phyloP scores from a whole-genome alignment of 306 rosid species.

The Vigna mungo region DNA sequence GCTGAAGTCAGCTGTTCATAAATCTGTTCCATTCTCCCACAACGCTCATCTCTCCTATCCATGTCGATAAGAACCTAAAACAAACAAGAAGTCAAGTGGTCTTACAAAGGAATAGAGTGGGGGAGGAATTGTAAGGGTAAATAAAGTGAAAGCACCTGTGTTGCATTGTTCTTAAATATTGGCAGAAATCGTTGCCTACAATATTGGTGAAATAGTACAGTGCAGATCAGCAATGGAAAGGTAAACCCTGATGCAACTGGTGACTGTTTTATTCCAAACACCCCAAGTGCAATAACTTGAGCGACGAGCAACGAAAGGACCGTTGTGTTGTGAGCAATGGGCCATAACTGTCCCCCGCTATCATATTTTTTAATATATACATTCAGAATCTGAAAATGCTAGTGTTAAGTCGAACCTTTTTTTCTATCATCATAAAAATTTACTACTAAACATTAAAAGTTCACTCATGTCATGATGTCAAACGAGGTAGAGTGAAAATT shows the following conservation, averaged over 20 bases:
- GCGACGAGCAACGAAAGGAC: constrained; percentile 71
- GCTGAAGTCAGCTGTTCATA: constrained; percentile 63
- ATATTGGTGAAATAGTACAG: constrained; percentile 79
- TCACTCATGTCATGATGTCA: neutral
- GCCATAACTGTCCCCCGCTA: constrained; percentile 84
- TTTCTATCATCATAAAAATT: neutral
- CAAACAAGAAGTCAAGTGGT: constrained; percentile 20
- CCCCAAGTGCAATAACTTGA: constrained; percentile 89
- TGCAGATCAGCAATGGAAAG: constrained; percentile 71
- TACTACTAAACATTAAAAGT: neutral
- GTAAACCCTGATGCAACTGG: constrained; percentile 81
- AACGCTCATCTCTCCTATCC: constrained; percentile 76
- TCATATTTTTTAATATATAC: constrained; percentile 78
- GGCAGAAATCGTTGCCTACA: constrained; percentile 89
- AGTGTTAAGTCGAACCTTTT: constrained; percentile 2
- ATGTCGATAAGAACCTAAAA: constrained; percentile 76
- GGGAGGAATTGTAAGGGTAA: neutral
- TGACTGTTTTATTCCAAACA: constrained; percentile 77
- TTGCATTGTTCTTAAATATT: constrained; percentile 58
- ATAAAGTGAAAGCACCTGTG: constrained; percentile 68
- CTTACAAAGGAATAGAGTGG: constrained; percentile 7
- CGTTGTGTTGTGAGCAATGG: constrained; percentile 71
- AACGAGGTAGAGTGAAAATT: neutral
- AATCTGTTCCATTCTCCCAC: constrained; percentile 65
- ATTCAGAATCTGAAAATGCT: constrained; percentile 70